Evolutionary conservation across 2,329 filamentous ascomycete species (phyloP).

Genomic region (Colletotrichum neosansevieriae): DNA sequence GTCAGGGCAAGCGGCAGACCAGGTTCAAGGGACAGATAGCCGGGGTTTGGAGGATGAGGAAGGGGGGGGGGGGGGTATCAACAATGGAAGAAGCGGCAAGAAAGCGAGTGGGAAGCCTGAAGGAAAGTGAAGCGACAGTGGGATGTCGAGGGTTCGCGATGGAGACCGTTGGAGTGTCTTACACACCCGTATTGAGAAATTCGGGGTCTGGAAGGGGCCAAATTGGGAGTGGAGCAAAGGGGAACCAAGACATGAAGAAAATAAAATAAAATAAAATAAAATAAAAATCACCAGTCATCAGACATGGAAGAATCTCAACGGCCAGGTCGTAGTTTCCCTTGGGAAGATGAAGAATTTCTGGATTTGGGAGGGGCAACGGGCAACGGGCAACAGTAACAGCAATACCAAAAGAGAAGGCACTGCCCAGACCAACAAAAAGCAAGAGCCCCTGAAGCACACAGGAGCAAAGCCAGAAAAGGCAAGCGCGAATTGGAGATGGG

Average conservation of each 20-base stretch:
- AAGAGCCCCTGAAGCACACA: constrained; percentile 39
- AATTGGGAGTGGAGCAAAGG: not conserved
- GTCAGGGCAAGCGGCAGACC: constrained; percentile 3
- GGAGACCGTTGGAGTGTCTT: constrained; percentile 10
- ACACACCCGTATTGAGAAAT: constrained; percentile 16
- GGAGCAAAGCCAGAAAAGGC: constrained; percentile 1
- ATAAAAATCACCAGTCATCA: not conserved
- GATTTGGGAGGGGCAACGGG: not conserved
- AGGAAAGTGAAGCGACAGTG: constrained; percentile 8
- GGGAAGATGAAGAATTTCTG: constrained; percentile 25
- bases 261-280: constrained; percentile 6
- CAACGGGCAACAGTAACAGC: constrained; percentile 7
- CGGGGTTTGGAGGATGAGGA: constrained; percentile 1
- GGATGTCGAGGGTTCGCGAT: not conserved
- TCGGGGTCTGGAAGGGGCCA: constrained; percentile 6
- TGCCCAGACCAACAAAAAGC: constrained; percentile 27
- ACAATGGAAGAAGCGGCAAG: constrained; percentile 31
- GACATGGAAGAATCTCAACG: constrained; percentile 2
- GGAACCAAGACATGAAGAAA: not conserved
- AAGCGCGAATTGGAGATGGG: not conserved
- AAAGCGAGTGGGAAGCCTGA: constrained; percentile 4
- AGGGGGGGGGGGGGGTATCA: constrained; percentile 28
- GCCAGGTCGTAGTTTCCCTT: not conserved
- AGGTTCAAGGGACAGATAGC: not conserved
- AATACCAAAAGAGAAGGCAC: not conserved